Conservation (phyloP, 2,329 filamentous ascomycete species). For the Alternaria arborescens region DNA sequence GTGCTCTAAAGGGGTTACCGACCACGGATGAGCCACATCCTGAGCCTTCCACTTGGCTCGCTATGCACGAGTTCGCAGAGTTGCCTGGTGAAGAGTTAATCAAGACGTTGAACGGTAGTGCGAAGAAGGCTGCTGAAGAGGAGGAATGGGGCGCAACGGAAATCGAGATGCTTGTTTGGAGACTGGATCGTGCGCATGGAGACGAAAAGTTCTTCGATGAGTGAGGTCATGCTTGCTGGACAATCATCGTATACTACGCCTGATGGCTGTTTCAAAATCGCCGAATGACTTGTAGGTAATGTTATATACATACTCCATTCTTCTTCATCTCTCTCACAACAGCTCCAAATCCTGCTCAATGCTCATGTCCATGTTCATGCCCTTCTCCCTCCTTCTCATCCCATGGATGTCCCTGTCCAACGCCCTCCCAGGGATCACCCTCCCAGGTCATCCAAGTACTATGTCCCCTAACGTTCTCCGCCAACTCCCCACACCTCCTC, state of each 20-base stretch:
- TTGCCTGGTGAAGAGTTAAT: constrained; percentile 20
- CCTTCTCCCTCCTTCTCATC: constrained; percentile 9
- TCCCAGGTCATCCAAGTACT: constrained; percentile 39
- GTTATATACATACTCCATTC: not conserved
- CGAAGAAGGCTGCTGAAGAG: not conserved
- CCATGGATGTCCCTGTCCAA: constrained; percentile 21
- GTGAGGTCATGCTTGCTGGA: not conserved
- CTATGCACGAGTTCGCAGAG: constrained; percentile 38
- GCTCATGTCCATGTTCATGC: constrained; percentile 12
- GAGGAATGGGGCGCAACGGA: not conserved
- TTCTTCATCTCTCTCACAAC: not conserved
- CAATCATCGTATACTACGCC: too few relatives aligned
- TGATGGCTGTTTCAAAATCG: not conserved
- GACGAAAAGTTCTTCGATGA: constrained; percentile 14
- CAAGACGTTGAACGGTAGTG: constrained; percentile 8
- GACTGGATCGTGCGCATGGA: constrained; percentile 4
- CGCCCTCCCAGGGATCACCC: constrained; percentile 31
- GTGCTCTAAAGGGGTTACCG: constrained; percentile 38
- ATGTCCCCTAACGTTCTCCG: constrained; percentile 34
- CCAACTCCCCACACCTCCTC: constrained; percentile 32
- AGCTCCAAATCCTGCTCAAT: not conserved
- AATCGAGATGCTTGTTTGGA: constrained; percentile 10
- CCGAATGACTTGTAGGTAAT: not conserved
- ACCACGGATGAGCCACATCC: constrained; percentile 32
- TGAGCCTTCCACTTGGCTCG: constrained; percentile 38